phyloP scores from a whole-genome alignment of 768 basidiomycete genomes.

The Mycena floridula region DNA sequence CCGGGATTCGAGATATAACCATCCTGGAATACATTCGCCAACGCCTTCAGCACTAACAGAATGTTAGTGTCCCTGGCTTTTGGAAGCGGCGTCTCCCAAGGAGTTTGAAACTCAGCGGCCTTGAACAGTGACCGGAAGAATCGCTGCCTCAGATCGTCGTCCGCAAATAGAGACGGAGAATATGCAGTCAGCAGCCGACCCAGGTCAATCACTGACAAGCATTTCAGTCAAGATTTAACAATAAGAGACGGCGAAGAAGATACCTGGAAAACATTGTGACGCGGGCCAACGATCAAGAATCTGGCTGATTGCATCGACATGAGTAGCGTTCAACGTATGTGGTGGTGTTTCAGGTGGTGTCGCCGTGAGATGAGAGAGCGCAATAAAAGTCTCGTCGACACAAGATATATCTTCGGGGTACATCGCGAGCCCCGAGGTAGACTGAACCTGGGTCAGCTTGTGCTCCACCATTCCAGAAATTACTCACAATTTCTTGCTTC shows the following conservation, averaged over 20 bases:
- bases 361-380: constrained; percentile 46
- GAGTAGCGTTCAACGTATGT: constrained; percentile 32
- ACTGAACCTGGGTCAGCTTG: constrained; percentile 30
- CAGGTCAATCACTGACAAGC: constrained; percentile 71
- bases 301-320: constrained; percentile 56
- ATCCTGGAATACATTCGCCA: constrained; percentile 77
- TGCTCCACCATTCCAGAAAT: background rate
- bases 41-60: constrained; percentile 67
- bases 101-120: constrained; percentile 59
- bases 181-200: constrained; percentile 68
- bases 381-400: constrained; percentile 58
- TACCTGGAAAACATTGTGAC: constrained; percentile 69
- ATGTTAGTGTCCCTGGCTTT: constrained; percentile 84
- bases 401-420: constrained; percentile 52
- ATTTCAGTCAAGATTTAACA: constrained; percentile 1
- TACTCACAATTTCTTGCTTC: constrained; percentile 60
- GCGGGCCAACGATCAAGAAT: constrained; percentile 73
- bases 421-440: constrained; percentile 66
- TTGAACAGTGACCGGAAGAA: constrained; percentile 61
- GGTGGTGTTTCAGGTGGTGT: constrained; percentile 25
- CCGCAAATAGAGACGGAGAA: constrained; percentile 45
- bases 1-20: constrained; percentile 31
- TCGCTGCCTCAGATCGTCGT: constrained; percentile 34
- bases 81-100: constrained; percentile 47
- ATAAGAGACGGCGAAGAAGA: constrained; percentile 9